These are phyloP conservation scores for Ilex paraguariensis DNA, from an alignment of 305 asterid species.

Conservation along the genomic window DNA sequence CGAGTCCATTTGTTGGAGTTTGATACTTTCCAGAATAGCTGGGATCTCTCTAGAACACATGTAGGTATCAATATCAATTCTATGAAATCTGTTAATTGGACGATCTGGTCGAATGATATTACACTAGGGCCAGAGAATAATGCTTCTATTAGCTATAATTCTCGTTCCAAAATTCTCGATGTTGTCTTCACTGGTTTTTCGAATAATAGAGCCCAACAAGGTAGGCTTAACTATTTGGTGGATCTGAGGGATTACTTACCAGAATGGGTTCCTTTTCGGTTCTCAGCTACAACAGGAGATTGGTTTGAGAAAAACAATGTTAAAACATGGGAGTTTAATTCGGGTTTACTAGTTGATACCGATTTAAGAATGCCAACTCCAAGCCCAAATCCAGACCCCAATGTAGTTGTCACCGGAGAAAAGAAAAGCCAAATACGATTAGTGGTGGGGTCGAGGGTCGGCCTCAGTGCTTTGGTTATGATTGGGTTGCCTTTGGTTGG, in stretches of 20 bases:
- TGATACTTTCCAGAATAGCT: too few relatives aligned
- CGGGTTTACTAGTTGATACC: neutral
- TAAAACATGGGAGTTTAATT: too few relatives aligned
- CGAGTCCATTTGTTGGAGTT: neutral
- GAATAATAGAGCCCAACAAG: neutral
- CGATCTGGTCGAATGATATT: slow-evolving; percentile 13
- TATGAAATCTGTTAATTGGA: neutral
- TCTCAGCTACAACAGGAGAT: too few relatives aligned
- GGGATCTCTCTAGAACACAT: too few relatives aligned
- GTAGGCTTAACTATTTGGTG: slow-evolving; percentile 2
- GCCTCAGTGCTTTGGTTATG: neutral
- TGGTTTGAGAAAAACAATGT: too few relatives aligned
- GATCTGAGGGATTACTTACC: slow-evolving; percentile 18
- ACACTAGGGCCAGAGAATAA: slow-evolving; percentile 8
- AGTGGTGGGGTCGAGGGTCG: neutral
- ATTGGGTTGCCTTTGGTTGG: neutral
- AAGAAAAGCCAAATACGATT: neutral
- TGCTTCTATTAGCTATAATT: slow-evolving; percentile 13
- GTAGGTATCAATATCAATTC: too few relatives aligned
- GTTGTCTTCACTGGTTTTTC: too few relatives aligned
- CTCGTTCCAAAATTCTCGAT: too few relatives aligned
- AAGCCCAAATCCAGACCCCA: neutral
- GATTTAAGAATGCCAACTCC: neutral
- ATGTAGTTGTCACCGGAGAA: neutral
- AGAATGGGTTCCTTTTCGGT: too few relatives aligned